phyloP scores from a whole-genome alignment of 1,284 basidiomycete genomes.

The Abortiporus biennis region DNA sequence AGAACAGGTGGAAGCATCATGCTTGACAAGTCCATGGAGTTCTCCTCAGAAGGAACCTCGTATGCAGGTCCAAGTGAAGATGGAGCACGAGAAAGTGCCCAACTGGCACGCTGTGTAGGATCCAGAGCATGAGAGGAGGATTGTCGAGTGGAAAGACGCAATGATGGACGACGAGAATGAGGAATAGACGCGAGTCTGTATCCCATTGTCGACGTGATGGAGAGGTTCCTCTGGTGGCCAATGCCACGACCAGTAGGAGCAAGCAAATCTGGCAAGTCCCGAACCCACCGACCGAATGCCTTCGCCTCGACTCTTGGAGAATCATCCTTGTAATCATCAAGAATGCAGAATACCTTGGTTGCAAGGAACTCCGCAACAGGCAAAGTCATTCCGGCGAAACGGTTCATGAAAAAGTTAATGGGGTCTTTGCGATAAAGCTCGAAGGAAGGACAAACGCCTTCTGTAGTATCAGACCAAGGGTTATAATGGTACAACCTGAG shows the following conservation, averaged over 20 bases:
- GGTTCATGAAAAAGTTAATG: conserved; percentile 79
- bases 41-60: conserved; percentile 45
- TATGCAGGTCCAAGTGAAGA: conserved; percentile 28
- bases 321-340: conserved; percentile 51
- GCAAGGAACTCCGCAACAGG: conserved; percentile 86
- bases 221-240: conserved; percentile 45
- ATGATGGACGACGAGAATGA: conserved; percentile 61
- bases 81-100: conserved; percentile 43
- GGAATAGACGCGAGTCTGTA: conserved; percentile 59
- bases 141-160: no score
- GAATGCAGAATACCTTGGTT: conserved; percentile 81
- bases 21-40: conserved; percentile 11
- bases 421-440: conserved; percentile 78
- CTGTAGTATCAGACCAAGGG: conserved; percentile 93
- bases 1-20: conserved; percentile 27
- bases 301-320: conserved; percentile 67
- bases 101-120: conserved; percentile 41
- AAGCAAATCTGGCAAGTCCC: conserved; percentile 71
- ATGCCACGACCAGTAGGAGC: conserved; percentile 16
- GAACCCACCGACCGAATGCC: conserved; percentile 86
- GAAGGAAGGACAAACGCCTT: conserved; percentile 78
- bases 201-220: conserved; percentile 50
- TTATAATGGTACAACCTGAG: conserved; percentile 93
- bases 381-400: conserved; percentile 90
- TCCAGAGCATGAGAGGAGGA: conserved; percentile 28